A percentile compares a stretch with the other conserved stretches of the same genome.
phyloP scores from a whole-genome alignment of 106 monocot species.

The Acorus calamus region DNA sequence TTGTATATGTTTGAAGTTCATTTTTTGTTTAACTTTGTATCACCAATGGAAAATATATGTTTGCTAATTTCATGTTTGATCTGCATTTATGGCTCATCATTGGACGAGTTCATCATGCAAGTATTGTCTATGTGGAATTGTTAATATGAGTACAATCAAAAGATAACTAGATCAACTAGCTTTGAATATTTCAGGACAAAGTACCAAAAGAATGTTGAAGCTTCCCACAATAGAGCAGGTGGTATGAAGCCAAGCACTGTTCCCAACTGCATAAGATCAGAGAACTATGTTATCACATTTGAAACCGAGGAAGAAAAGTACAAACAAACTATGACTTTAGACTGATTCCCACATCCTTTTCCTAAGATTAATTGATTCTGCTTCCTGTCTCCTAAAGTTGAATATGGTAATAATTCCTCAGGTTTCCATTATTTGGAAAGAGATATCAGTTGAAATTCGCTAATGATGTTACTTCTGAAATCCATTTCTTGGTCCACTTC shows the following conservation, averaged over 20 bases:
- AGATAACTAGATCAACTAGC: too few relatives aligned
- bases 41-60: too few relatives aligned
- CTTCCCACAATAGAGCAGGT: constrained; percentile 66
- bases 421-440: constrained; percentile 97
- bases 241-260: constrained; percentile 49
- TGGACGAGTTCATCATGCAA: too few relatives aligned
- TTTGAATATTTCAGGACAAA: constrained; percentile 58
- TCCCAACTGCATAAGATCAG: constrained; percentile 79
- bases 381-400: not conserved
- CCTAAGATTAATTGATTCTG: not conserved
- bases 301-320: constrained; percentile 99
- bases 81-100: too few relatives aligned
- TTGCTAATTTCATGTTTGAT: too few relatives aligned
- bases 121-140: too few relatives aligned
- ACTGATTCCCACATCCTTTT: not conserved
- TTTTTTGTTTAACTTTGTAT: too few relatives aligned
- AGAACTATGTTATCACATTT: constrained; percentile 87
- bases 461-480: constrained; percentile 55
- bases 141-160: too few relatives aligned
- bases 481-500: constrained; percentile 87
- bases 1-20: too few relatives aligned
- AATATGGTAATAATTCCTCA: constrained; percentile 12
- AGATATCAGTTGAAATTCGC: constrained; percentile 82
- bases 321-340: constrained; percentile 1
- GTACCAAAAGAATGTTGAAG: constrained; percentile 97